Evolutionary conservation across 2,329 filamentous ascomycete species (phyloP), one percentile per base, ranked within the genome.

Genomic region (Colletotrichum incanum): DNA sequence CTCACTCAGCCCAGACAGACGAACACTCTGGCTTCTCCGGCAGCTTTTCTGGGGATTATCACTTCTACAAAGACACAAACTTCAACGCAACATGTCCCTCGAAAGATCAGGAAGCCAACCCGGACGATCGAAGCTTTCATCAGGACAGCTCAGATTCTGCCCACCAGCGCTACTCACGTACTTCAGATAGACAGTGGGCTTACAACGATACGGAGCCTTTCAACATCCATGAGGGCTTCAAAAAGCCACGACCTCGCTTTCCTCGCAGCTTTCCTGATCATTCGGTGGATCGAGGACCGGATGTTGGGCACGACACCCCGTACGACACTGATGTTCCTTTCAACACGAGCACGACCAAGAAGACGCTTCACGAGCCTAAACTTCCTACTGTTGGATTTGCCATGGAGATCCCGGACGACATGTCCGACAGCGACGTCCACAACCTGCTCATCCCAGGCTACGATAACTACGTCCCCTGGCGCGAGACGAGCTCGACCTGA

Each of bases 331-430:
- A 23, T 16, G 20, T n/a, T 12, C 23, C 43, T 12, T 52, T 69
- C 26, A 60, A 72, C 8, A 39, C 6, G 31, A 55, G n/a, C 45
- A 31, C 52, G 28, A 65, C 31, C 31, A 54, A 16, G 12, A 4
- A 55, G 28, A 12, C 43, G 16, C 34, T 61, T 41, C 43, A 49
- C 28, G 66, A 70, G 26, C 45, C 39, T 14, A 54, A 37, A 11
- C 54, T 65, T 58, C 70, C 65, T 28, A 47, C 23, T 20, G 20
- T 43, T 26, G 70, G 70, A 6, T 70, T 64, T 60, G 70, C 37
- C 23, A 72, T 70, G 70, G 70, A 72, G 28, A 65, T 72, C 31
- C 70, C 70, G 23, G 70, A 72, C 37, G 66, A 72, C 11, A 60
- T 72, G 59, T 70, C 70, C 9, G 60, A 72, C 26, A 65, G 45